Evolutionary conservation across 2,329 filamentous ascomycete genomes (phyloP), one percentile per base, ranked within the genome.

Genomic region (Elsinoe australis): DNA sequence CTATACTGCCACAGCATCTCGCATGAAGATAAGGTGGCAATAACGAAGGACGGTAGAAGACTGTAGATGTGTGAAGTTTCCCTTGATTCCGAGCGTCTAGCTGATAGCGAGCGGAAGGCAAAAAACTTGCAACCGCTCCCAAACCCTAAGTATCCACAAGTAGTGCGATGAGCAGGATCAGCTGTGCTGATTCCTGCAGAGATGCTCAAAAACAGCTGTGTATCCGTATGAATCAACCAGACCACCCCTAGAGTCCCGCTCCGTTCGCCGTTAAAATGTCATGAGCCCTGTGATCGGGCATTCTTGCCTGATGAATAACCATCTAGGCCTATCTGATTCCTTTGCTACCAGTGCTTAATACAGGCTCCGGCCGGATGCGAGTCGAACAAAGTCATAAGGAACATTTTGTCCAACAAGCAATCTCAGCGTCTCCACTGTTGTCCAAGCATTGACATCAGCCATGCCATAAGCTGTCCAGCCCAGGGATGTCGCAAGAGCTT

Each of bases 341-440:
- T 29, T 29, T 32, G 14, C 39, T 19, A 2, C 18, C 39, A 28
- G 8, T 15, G 32, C 24, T 48, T 24, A 53, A 41, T 71, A 76
- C 53, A 78, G 58, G 15, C 72, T 73, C 56, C 76, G 66, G 18
- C 78, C 78, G 54, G 74, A 76, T 31, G 86, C 85, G 61, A 92
- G 70, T 41, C 85, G 74, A 33, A 92, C 87, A 69, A 94, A 94
- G 66, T 85, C 88, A 65, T 87, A 90, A 4, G 84, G 85, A 49
- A 92, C 85, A 62, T 92, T 92, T 67, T 92, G 85, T 7, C 87
- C 87, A 8, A 90, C 84, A 18, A 94, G 72, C 51, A 89, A 64
- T 55, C 86, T 73, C 49, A 92, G 67, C 41, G 82, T 90, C 67
- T 92, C 85, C 4, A 90, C 86, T 2, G 85, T 89, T 17, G 85